Conservation (phyloP, 78 protist genomes). For the Guillardia theta region DNA sequence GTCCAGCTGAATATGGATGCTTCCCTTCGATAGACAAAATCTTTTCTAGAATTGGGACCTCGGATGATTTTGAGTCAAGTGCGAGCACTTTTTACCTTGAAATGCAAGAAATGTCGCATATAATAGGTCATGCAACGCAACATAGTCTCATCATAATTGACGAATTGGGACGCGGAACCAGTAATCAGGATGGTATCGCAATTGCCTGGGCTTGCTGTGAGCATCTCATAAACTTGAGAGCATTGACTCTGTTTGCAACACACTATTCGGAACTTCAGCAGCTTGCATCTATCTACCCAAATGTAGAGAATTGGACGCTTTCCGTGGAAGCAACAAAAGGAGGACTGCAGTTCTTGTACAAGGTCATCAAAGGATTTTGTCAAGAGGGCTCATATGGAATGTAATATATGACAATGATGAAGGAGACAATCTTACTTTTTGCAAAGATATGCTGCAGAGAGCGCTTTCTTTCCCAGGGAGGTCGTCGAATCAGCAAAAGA, state of each 20-base stretch:
- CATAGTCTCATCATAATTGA: not conserved
- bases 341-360: not conserved
- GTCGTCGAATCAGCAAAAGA: no score
- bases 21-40: not conserved
- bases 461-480: not conserved
- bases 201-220: slow-evolving; percentile 28
- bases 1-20: no score
- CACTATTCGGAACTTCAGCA: not conserved
- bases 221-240: not conserved
- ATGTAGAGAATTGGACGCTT: not conserved
- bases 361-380: not conserved
- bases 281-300: not conserved
- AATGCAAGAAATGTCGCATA: slow-evolving; percentile 21
- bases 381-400: not conserved
- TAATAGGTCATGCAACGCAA: not conserved
- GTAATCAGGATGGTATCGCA: slow-evolving; percentile 6
- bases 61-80: not conserved
- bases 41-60: not conserved
- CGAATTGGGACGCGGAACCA: not conserved
- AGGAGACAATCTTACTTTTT: not conserved
- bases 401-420: not conserved
- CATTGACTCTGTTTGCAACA: not conserved
- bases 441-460: slow-evolving; percentile 3
- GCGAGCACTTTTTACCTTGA: not conserved
- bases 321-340: not conserved